These are phyloP conservation scores for Rubus idaeus DNA, from an alignment of 306 rosid species.

Conservation along the genomic window DNA sequence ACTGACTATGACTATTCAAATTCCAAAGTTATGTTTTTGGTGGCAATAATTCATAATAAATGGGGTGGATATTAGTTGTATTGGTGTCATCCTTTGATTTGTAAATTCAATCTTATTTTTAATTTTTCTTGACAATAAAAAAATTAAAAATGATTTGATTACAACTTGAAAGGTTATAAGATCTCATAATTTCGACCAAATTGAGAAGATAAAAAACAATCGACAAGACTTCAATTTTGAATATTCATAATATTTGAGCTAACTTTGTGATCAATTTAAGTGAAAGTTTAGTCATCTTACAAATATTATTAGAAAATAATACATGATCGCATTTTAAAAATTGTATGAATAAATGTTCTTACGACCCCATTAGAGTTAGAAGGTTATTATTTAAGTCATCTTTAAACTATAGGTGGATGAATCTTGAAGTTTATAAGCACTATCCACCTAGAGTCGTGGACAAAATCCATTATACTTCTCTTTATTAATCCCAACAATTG, in stretches of 20 bases:
- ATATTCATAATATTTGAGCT: too few species aligned
- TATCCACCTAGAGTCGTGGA: background rate
- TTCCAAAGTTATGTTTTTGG: background rate
- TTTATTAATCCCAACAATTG: slow-evolving; percentile 1
- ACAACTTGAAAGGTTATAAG: too few species aligned
- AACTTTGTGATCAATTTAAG: too few species aligned
- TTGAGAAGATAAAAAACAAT: too few species aligned
- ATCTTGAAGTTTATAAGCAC: background rate
- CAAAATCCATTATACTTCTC: background rate
- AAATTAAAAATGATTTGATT: too few species aligned
- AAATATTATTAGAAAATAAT: too few species aligned
- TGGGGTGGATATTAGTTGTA: background rate
- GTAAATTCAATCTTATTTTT: background rate
- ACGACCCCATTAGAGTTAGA: background rate
- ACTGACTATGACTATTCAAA: background rate
- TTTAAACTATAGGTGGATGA: background rate
- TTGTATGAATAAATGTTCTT: too few species aligned
- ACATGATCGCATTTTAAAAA: too few species aligned
- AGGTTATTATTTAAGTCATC: background rate
- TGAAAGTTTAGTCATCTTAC: too few species aligned
- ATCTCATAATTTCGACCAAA: too few species aligned
- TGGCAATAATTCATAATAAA: background rate
- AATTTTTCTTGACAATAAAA: too few species aligned
- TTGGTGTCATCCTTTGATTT: background rate
- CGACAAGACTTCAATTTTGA: too few species aligned